Conservation (phyloP, 2,329 filamentous ascomycete species). For the Cladorrhinum sp. region DNA sequence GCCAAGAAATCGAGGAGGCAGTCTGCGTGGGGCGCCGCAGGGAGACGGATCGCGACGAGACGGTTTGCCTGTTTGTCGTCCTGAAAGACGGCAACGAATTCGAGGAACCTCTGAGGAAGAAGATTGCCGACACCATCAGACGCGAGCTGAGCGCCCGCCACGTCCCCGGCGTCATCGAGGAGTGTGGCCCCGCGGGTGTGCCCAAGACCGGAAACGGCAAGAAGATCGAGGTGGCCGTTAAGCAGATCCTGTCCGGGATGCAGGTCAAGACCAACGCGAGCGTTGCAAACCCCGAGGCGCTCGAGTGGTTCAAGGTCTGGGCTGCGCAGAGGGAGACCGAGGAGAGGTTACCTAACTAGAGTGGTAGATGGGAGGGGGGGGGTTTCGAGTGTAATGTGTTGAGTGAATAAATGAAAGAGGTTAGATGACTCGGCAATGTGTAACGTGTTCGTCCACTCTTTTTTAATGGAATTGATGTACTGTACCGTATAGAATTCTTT, state of each 20-base stretch:
- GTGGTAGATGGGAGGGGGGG: neutral
- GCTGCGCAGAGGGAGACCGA: conserved; percentile 40
- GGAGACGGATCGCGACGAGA: conserved; percentile 72
- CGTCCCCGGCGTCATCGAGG: conserved; percentile 79
- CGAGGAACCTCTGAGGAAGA: conserved; percentile 54
- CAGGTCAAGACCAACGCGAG: conserved; percentile 86
- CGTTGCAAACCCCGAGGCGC: conserved; percentile 84
- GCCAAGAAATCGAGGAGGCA: conserved; percentile 74
- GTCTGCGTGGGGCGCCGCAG: conserved; percentile 79
- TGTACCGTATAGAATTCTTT: too few relatives aligned
- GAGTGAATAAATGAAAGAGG: too few relatives aligned
- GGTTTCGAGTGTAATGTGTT: too few relatives aligned
- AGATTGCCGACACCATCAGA: conserved; percentile 67
- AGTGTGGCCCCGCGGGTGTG: conserved; percentile 61
- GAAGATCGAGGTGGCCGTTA: conserved; percentile 96
- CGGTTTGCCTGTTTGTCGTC: conserved; percentile 84
- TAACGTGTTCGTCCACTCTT: too few relatives aligned
- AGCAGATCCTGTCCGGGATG: conserved; percentile 88
- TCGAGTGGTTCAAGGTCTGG: conserved; percentile 88
- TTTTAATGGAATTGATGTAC: too few relatives aligned
- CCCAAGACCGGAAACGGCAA: conserved; percentile 93
- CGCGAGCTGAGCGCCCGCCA: conserved; percentile 83
- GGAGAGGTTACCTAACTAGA: conserved; percentile 15
- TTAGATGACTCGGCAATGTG: too few relatives aligned
- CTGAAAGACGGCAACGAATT: conserved; percentile 61